Base-by-base conservation (phyloP, 805 yeast genomes). In the Monosporozyma aquatica region DNA sequence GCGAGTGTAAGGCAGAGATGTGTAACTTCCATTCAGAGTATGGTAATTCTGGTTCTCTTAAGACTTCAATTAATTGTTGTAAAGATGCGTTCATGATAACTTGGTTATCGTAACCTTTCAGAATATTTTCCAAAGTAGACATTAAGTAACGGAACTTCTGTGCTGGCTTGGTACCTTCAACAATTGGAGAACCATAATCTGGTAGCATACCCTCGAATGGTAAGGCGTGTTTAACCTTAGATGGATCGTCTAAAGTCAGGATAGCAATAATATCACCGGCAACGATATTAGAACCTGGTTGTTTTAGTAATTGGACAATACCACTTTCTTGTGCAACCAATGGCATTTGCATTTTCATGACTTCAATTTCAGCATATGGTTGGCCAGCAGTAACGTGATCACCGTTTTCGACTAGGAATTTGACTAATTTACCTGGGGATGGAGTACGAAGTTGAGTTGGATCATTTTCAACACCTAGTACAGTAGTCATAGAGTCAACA, bases 301-400 rank as follows among this genome's bases (percentile, higher is more conserved):
- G 98, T 66, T 92, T 90, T 61, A 92, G 78, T 34, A 87, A 70
- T 69, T 90, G 97, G 42, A 89, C 85, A 45, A 75, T 71, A 74
- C 99, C 99, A 56, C 84, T 82, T 64, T 90, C 98, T 64, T 80
- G 86, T 17, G 97, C 90, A 58, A 89, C 70, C 56, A 92, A 74
- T 40, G 98, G 97, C 97, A 92, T 92, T 67, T 89, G 87, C 98
- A 92, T 92, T 68, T 92, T 92, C 99, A 92, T 92, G 52, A 92
- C 98, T 69, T 92, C 99, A 44, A 92, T 96, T 69, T 92, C 98
- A 33, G 98, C 98, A 59, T 78, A 94, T 37, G 97, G 80, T 68
- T 90, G 95, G 47, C 97, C 97, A 46, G 92, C 79, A 41, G 66
- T 67, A 54, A 92, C 76, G 58, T 90, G 97, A 50, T 90, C 98